Evolutionary conservation across 768 basidiomycete genomes (phyloP).

Genomic region (Suillus americanus): DNA sequence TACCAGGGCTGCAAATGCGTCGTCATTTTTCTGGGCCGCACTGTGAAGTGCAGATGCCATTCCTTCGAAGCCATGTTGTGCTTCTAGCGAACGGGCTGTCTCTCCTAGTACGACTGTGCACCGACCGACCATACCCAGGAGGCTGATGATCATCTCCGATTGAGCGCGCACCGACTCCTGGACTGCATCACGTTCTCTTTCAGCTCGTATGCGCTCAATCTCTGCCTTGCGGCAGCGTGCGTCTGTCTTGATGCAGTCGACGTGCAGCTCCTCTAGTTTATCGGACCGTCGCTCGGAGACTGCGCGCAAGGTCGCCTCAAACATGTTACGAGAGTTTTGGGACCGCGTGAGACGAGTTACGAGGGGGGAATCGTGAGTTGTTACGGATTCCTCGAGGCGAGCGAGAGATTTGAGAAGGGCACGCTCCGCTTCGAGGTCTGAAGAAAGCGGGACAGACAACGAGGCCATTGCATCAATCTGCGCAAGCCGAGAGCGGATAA

Average conservation of each 20-base stretch:
- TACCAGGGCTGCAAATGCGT: slow-evolving; percentile 62
- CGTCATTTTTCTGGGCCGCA: slow-evolving; percentile 68
- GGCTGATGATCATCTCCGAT: slow-evolving; percentile 61
- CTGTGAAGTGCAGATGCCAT: slow-evolving; percentile 52
- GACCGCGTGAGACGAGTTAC: slow-evolving; percentile 63
- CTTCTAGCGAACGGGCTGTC: slow-evolving; percentile 43
- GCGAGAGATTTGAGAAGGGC: slow-evolving; percentile 67
- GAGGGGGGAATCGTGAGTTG: slow-evolving; percentile 58
- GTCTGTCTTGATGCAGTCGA: slow-evolving; percentile 72
- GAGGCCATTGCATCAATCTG: slow-evolving; percentile 49
- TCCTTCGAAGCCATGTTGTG: slow-evolving; percentile 35
- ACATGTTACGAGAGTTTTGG: slow-evolving; percentile 75
- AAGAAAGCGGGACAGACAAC: slow-evolving; percentile 38
- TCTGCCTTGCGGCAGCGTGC: slow-evolving; percentile 63
- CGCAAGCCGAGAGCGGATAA: slow-evolving; percentile 60
- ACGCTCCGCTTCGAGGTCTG: slow-evolving; percentile 73
- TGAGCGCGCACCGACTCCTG: slow-evolving; percentile 62
- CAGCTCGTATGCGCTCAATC: slow-evolving; percentile 67
- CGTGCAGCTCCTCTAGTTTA: slow-evolving; percentile 67
- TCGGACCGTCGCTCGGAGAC: slow-evolving; percentile 78
- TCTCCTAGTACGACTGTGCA: slow-evolving; percentile 75
- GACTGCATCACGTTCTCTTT: slow-evolving; percentile 65
- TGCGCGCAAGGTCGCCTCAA: slow-evolving; percentile 84
- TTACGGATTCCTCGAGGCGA: slow-evolving; percentile 65
- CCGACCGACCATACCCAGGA: slow-evolving; percentile 81